Evolutionary conservation across 176 grass and related monocot species (phyloP), one percentile per base, ranked within the genome.

Genomic region (Avena atlantica): DNA sequence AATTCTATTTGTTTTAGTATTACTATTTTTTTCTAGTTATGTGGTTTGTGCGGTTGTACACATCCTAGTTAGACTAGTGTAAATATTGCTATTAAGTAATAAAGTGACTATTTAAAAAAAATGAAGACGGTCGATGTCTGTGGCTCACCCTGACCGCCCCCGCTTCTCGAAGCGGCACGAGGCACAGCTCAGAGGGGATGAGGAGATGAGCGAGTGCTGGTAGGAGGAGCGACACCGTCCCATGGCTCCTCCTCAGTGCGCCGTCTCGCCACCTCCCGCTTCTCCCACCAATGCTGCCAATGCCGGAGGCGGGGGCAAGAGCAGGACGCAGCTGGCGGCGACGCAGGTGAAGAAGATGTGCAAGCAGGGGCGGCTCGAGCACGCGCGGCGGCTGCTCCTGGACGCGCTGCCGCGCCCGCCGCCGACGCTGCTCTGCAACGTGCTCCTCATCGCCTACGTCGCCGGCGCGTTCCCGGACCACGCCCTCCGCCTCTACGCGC

Each of bases 361-460:
- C 92, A 93, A 93, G 44, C 88, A 94, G 53, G 93, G 92, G 68
- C 90, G 80, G 12, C 87, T 98, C 51, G 96, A 95, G 84, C 73
- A 84, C 37, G 96, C 92, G 36, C 90, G 87, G 80, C 86, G 70
- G 83, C 90, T 87, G 74, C 88, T 98, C 4, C 83, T 98, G 42
- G 90, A 92, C 27, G 74, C 78, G 78, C 87, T 94, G 31, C 91
- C 93, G 56, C 81, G 88, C 47, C 89, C 93, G 37, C 86, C 78
- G 0, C 90, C 90, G 4, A 88, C 89, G 57, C 84, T 91, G 19
- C 90, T 96, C 81, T 96, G 89, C 92, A 98, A 98, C 87, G 86
- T 81, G 31, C 83, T 98, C 20, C 86, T 98, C 84, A 96, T 98
- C 81, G 92, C 93, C 62, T 96, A 96, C 83, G 96, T 90, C 55